A percentile compares a stretch with the other conserved stretches of the same genome.
These are phyloP conservation scores for Metarhizium sp. DNA, from an alignment of 2,329 filamentous ascomycete species.

Conservation along the genomic window DNA sequence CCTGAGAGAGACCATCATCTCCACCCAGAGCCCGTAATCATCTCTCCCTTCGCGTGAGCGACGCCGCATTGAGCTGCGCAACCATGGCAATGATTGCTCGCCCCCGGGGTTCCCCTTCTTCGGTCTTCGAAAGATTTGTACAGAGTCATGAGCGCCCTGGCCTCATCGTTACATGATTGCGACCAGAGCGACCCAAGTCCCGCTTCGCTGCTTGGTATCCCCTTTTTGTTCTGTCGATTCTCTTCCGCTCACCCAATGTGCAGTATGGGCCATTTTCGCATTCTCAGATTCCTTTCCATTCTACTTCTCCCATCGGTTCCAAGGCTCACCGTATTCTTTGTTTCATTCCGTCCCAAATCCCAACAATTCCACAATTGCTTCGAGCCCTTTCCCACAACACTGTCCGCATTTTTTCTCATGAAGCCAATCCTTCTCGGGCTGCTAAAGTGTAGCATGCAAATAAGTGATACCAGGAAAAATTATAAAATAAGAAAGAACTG, in stretches of 20 bases:
- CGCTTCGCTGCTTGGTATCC: background rate
- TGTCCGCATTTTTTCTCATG: conserved; percentile 7
- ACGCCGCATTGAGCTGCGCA: background rate
- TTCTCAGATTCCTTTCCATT: conserved; percentile 19
- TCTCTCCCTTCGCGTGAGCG: background rate
- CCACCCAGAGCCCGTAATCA: too few relatives aligned
- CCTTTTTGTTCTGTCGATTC: background rate
- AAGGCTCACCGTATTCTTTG: conserved; percentile 18
- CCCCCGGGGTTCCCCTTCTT: conserved; percentile 5
- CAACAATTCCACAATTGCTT: conserved; percentile 1
- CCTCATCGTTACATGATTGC: conserved; percentile 4
- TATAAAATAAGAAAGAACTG: conserved; percentile 13
- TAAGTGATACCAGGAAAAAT: conserved; percentile 16
- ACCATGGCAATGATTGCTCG: conserved; percentile 5
- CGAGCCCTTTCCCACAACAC: conserved; percentile 2
- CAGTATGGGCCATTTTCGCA: conserved; percentile 17
- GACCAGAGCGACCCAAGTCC: background rate
- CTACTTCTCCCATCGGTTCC: conserved; percentile 2
- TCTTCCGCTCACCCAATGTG: background rate
- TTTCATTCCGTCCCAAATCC: conserved; percentile 18
- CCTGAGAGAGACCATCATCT: background rate
- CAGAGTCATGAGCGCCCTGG: conserved; percentile 16
- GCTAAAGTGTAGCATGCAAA: conserved; percentile 14
- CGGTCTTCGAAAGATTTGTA: conserved; percentile 18
- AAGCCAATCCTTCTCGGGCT: conserved; percentile 6